These are phyloP conservation scores for Fusarium sacchari DNA, from an alignment of 2,329 filamentous ascomycete genomes.

Conservation along the genomic window DNA sequence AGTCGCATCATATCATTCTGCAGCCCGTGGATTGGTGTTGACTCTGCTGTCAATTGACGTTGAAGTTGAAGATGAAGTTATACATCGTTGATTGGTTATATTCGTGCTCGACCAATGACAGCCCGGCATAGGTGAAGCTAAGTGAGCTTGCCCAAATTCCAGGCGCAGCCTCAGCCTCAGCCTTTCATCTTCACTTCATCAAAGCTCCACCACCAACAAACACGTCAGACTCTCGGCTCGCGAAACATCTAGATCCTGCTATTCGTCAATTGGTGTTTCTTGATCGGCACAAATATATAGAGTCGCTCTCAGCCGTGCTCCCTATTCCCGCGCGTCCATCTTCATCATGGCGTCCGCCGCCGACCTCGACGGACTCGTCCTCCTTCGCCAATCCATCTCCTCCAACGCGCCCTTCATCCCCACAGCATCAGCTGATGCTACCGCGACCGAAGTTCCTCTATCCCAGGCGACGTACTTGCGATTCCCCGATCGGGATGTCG, in stretches of 20 bases:
- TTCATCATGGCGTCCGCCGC: slow-evolving; percentile 63
- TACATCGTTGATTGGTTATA: slow-evolving; percentile 33
- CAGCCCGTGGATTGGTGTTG: background rate
- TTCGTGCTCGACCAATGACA: slow-evolving; percentile 6
- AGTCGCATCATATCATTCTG: background rate
- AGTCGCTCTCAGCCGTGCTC: background rate
- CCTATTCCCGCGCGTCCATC: slow-evolving; percentile 11
- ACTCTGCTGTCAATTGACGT: background rate
- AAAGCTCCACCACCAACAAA: slow-evolving; percentile 6
- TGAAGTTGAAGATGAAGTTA: background rate
- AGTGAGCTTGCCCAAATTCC: slow-evolving; percentile 36
- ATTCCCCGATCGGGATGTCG: slow-evolving; percentile 71
- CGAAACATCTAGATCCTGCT: background rate
- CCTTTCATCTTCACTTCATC: slow-evolving; percentile 37
- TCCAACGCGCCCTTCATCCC: slow-evolving; percentile 75
- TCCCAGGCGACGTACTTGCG: slow-evolving; percentile 81
- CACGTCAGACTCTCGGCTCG: background rate
- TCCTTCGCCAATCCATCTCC: slow-evolving; percentile 85
- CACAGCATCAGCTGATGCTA: slow-evolving; percentile 74
- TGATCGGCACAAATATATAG: background rate
- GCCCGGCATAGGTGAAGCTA: slow-evolving; percentile 16
- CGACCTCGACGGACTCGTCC: slow-evolving; percentile 80
- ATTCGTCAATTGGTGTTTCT: background rate
- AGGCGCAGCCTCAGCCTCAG: slow-evolving; percentile 42
- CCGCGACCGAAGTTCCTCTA: slow-evolving; percentile 70